Evolutionary conservation across 169 alveolate species (phyloP).

Genomic region (Perkinsus chesapeaki): DNA sequence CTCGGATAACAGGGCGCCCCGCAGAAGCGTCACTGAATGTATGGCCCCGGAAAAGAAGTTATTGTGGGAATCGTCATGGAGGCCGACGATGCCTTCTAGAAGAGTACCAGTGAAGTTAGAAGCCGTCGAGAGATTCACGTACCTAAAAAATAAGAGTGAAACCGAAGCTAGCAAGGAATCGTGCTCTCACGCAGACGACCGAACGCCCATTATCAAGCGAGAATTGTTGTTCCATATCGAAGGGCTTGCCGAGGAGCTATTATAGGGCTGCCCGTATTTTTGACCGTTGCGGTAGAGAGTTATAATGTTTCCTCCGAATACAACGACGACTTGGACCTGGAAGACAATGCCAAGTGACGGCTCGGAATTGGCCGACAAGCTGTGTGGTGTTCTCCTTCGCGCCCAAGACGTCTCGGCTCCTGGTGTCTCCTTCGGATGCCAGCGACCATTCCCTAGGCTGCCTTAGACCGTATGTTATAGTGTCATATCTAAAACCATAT

Average conservation of each 20-base stretch:
- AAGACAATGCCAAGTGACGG: not conserved
- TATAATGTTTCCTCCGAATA: not conserved
- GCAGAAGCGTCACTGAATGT: not conserved
- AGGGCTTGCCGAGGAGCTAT: not conserved
- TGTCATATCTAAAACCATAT: not conserved
- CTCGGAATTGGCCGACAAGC: not conserved
- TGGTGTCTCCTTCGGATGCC: not conserved
- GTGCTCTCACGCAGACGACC: not conserved
- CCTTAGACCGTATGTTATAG: not conserved
- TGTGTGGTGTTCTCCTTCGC: not conserved
- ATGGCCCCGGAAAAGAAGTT: slow-evolving; percentile 12
- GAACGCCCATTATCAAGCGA: slow-evolving; percentile 1
- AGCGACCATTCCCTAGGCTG: not conserved
- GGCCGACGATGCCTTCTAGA: not conserved
- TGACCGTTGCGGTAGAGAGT: slow-evolving; percentile 9
- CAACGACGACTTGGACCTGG: not conserved
- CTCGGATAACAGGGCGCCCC: slow-evolving; percentile 10
- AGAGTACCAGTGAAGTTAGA: not conserved
- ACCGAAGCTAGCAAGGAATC: not conserved
- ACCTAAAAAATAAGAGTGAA: not conserved
- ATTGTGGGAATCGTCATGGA: not conserved
- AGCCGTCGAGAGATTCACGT: not conserved
- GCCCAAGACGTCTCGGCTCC: not conserved
- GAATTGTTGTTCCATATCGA: not conserved
- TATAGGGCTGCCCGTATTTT: not conserved